A percentile compares a stretch with the other conserved stretches of the same genome.
These are phyloP conservation scores for Cladosporium sp. DNA, from an alignment of 2,329 filamentous ascomycete genomes.

Conservation along the genomic window DNA sequence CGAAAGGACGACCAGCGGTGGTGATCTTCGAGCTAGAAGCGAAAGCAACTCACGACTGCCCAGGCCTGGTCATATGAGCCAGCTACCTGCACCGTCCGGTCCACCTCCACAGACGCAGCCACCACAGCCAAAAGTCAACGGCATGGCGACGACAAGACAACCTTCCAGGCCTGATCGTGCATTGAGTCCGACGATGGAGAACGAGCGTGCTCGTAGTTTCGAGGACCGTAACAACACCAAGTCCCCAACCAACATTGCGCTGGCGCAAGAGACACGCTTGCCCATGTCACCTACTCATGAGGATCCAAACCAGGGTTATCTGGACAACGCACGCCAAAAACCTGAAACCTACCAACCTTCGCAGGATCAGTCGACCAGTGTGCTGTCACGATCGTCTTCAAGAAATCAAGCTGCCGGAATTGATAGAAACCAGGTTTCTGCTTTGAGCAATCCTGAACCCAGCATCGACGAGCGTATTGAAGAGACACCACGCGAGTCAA, in stretches of 20 bases:
- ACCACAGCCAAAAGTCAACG: constrained; percentile 18
- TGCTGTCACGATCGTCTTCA: constrained; percentile 15
- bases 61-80: constrained; percentile 50
- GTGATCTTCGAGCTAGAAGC: constrained; percentile 15
- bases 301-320: constrained; percentile 1
- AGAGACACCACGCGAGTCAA: constrained; percentile 22
- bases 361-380: constrained; percentile 20
- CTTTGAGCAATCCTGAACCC: constrained; percentile 13
- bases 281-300: constrained; percentile 15
- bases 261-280: constrained; percentile 9
- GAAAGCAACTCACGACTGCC: constrained; percentile 54
- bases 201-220: constrained; percentile 24
- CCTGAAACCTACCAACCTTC: constrained; percentile 31
- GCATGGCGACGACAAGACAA: constrained; percentile 24
- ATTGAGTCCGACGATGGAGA: constrained; percentile 26
- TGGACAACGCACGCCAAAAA: constrained; percentile 17
- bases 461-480: constrained; percentile 6
- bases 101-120: constrained; percentile 61
- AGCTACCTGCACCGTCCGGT: constrained; percentile 53
- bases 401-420: constrained; percentile 14
- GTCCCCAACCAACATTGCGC: constrained; percentile 5
- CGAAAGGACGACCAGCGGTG: constrained; percentile 24
- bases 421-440: constrained; percentile 5
- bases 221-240: constrained; percentile 21
- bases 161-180: constrained; percentile 29